phyloP scores from a whole-genome alignment of 2,329 filamentous ascomycete species.

The Ceratocystis huliohia region DNA sequence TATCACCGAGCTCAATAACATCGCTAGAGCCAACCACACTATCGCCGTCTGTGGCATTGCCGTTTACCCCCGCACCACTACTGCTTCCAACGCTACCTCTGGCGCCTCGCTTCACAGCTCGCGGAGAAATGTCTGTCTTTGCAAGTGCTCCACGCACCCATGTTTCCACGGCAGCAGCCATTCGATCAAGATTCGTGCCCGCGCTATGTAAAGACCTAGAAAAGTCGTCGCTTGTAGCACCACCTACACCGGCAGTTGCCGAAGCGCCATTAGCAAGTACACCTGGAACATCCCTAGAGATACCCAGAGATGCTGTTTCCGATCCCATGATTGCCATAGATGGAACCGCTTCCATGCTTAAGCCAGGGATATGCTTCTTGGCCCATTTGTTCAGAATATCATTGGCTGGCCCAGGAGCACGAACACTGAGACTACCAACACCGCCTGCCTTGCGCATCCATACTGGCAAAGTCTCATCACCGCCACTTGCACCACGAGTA shows the following conservation, averaged over 20 bases:
- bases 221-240: slow-evolving; percentile 24
- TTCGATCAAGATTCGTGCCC: slow-evolving; percentile 56
- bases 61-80: slow-evolving; percentile 26
- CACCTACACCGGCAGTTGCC: slow-evolving; percentile 23
- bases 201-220: slow-evolving; percentile 27
- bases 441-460: slow-evolving; percentile 77
- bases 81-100: slow-evolving; percentile 6
- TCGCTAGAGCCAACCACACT: slow-evolving; percentile 36
- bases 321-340: slow-evolving; percentile 53
- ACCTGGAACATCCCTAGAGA: slow-evolving; percentile 30
- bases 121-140: slow-evolving; percentile 33
- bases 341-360: slow-evolving; percentile 56
- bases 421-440: slow-evolving; percentile 67
- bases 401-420: slow-evolving; percentile 66
- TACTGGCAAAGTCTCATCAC: slow-evolving; percentile 31
- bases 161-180: slow-evolving; percentile 75
- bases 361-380: slow-evolving; percentile 65
- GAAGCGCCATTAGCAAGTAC: slow-evolving; percentile 41
- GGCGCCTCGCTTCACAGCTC: background rate
- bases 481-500: slow-evolving; percentile 6
- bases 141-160: slow-evolving; percentile 77
- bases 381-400: slow-evolving; percentile 78
- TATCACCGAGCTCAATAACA: slow-evolving; percentile 59
- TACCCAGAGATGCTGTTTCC: slow-evolving; percentile 46
- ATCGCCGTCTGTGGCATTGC: slow-evolving; percentile 27